Conservation (phyloP, 257 asterid species). For the Capsicum chinense region DNA sequence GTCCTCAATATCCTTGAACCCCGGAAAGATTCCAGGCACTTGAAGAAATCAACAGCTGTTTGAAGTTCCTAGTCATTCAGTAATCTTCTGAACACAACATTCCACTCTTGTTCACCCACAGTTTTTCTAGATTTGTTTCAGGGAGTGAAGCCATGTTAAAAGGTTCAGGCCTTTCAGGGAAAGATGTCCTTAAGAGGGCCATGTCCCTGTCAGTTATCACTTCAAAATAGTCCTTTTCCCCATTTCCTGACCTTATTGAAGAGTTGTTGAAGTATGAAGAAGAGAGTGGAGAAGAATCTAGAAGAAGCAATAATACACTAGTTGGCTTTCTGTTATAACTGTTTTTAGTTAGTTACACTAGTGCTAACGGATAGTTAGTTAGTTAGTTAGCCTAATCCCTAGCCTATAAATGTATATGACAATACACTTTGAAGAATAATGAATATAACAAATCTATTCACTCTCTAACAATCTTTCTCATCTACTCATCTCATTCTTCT, state of each 20-base stretch:
- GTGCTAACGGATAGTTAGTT: too few relatives aligned
- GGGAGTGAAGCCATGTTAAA: neutral
- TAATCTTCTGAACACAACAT: neutral
- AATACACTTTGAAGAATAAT: too few relatives aligned
- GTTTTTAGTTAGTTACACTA: too few relatives aligned
- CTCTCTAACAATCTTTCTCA: too few relatives aligned
- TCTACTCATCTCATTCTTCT: too few relatives aligned
- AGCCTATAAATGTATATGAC: too few relatives aligned
- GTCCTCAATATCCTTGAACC: neutral
- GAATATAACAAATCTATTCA: too few relatives aligned
- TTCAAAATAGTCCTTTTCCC: neutral
- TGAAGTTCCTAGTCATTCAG: neutral
- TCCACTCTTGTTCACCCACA: neutral
- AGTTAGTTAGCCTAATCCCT: too few relatives aligned
- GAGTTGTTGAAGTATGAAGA: neutral
- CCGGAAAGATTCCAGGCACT: neutral
- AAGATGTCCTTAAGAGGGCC: neutral
- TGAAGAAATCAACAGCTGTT: neutral
- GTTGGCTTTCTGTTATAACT: too few relatives aligned
- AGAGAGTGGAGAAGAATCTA: too few relatives aligned
- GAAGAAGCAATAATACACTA: too few relatives aligned
- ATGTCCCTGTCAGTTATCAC: neutral
- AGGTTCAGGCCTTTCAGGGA: neutral
- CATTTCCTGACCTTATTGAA: neutral
- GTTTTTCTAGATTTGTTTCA: neutral